A percentile compares a stretch with the other conserved stretches of the same genome.
Conservation (phyloP, 352 stramenopile species). For the Phytophthora pinifolia region DNA sequence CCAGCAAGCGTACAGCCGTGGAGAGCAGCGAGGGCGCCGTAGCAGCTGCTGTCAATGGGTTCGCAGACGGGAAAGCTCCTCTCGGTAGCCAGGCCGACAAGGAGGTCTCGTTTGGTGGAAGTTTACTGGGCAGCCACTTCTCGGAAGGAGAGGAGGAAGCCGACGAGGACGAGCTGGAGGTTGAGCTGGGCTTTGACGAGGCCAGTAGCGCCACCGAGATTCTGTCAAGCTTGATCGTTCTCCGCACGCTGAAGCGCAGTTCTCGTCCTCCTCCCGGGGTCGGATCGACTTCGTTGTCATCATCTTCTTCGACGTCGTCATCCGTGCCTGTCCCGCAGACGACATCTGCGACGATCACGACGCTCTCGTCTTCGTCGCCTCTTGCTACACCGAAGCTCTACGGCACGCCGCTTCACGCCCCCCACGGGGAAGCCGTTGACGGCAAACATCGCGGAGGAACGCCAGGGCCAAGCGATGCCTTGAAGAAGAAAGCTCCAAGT, state of each 20-base stretch:
- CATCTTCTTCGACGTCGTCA: constrained; percentile 38
- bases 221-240: constrained; percentile 75
- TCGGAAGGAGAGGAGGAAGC: constrained; percentile 33
- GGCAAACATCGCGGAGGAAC: constrained; percentile 26
- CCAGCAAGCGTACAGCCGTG: constrained; percentile 41
- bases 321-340: constrained; percentile 27
- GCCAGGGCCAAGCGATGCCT: constrained; percentile 23
- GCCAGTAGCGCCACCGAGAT: constrained; percentile 77
- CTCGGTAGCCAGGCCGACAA: constrained; percentile 16
- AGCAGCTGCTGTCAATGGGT: constrained; percentile 25
- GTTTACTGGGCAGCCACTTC: constrained; percentile 35
- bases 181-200: constrained; percentile 69
- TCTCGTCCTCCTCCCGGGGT: constrained; percentile 41
- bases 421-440: constrained; percentile 25
- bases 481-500: constrained; percentile 23
- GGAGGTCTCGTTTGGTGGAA: constrained; percentile 30
- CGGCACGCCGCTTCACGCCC: constrained; percentile 29
- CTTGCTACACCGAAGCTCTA: constrained; percentile 35
- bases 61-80: constrained; percentile 20
- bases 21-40: constrained; percentile 23
- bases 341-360: constrained; percentile 34
- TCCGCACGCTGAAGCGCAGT: constrained; percentile 67
- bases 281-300: constrained; percentile 48
- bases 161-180: constrained; percentile 57
- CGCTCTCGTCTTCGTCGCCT: constrained; percentile 36